These are phyloP conservation scores for Tylopilus sp. DNA, from an alignment of 768 basidiomycete genomes.

Conservation along the genomic window DNA sequence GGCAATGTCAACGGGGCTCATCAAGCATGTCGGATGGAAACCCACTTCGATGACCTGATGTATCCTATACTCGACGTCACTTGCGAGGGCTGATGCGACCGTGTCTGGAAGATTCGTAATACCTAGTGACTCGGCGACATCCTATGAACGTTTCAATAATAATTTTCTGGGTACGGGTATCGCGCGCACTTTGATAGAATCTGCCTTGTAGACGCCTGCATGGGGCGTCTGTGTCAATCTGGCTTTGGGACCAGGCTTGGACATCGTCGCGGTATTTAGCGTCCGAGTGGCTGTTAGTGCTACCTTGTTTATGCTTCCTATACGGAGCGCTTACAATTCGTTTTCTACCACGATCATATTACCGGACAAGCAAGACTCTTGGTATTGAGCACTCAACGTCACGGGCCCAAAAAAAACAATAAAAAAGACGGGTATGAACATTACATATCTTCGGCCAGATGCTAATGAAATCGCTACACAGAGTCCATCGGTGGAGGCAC, in stretches of 20 bases:
- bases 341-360: background rate
- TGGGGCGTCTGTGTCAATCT: slow-evolving; percentile 46
- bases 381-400: background rate
- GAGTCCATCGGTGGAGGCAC: background rate
- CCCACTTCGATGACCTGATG: slow-evolving; percentile 90
- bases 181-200: slow-evolving; percentile 55
- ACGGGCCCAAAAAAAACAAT: background rate
- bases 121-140: slow-evolving; percentile 85
- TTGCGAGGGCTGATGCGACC: slow-evolving; percentile 82
- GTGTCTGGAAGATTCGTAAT: slow-evolving; percentile 71
- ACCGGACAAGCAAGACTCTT: too few species aligned
- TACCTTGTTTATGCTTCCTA: background rate
- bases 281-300: too few species aligned
- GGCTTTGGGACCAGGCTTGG: slow-evolving; percentile 45
- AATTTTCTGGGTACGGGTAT: slow-evolving; percentile 9
- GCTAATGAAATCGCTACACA: slow-evolving; percentile 7
- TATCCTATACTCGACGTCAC: slow-evolving; percentile 95
- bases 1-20: background rate
- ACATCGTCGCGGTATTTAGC: slow-evolving; percentile 18
- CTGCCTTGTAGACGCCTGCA: slow-evolving; percentile 61
- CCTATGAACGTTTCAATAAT: slow-evolving; percentile 43
- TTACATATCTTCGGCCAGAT: background rate
- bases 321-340: background rate
- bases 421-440: background rate
- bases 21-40: background rate